These are phyloP conservation scores for Botrytis hyacinthi DNA, from an alignment of 2,329 filamentous ascomycete species.

Conservation along the genomic window DNA sequence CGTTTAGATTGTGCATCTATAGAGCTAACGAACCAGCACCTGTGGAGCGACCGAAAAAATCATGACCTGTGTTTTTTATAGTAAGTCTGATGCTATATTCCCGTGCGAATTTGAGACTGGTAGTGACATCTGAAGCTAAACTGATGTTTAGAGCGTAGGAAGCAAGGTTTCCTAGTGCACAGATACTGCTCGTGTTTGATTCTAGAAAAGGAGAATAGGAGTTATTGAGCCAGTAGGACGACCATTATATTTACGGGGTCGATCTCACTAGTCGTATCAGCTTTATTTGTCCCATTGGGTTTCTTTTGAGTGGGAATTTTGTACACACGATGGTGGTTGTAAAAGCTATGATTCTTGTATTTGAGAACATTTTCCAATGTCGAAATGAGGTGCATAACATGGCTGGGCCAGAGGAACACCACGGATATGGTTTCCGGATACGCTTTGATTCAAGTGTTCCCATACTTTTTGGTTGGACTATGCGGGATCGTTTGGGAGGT, in stretches of 20 bases:
- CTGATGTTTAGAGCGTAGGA: constrained; percentile 28
- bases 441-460: constrained; percentile 22
- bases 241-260: constrained; percentile 43
- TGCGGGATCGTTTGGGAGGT: constrained; percentile 20
- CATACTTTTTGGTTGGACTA: constrained; percentile 23
- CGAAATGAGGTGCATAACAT: constrained; percentile 15
- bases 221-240: constrained; percentile 41
- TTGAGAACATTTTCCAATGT: constrained; percentile 14
- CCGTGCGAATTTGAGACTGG: constrained; percentile 37
- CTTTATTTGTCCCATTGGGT: background rate
- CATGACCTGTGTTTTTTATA: constrained; percentile 46
- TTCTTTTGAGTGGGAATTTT: background rate
- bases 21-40: constrained; percentile 45
- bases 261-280: constrained; percentile 26
- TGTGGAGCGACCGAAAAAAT: constrained; percentile 48
- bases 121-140: constrained; percentile 1
- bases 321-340: background rate
- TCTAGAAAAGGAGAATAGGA: constrained; percentile 30
- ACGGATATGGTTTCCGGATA: constrained; percentile 21
- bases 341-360: constrained; percentile 1
- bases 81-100: constrained; percentile 36
- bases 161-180: constrained; percentile 31
- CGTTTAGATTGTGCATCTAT: constrained; percentile 48
- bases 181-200: constrained; percentile 38
- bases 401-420: constrained; percentile 17